Evolutionary conservation across 2,329 filamentous ascomycete genomes (phyloP), one percentile per base, ranked within the genome.

Genomic region (Calonectria naviculata): DNA sequence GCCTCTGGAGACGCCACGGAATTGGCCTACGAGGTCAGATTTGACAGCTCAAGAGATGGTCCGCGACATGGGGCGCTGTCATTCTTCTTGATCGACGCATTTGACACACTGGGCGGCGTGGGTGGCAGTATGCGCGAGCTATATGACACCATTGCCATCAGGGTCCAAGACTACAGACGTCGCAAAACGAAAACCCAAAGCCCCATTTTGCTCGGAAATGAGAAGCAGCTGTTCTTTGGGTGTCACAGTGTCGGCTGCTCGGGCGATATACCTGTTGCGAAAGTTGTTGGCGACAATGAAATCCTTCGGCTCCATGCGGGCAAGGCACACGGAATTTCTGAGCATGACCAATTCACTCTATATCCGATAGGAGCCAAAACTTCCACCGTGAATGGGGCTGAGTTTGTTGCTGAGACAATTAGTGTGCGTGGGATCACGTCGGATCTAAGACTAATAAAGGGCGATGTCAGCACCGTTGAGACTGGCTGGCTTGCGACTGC

Each of bases 211-310:
- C 65, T 70, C 21, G 73, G 73, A 3, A 74, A 75, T 21, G 66
- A 73, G 13, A 64, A 69, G n/a, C 72, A 73, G 19, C 34, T 42
- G 0, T 74, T 75, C n/a, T 74, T 75, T 2, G 71, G 67, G 1
- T 29, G 61, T 0, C 52, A n/a, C 6, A 41, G 28, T 28, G 19
- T 2, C 63, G n/a, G 13, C 24, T 71, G 1, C 47, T 49, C 47
- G 19, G 47, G 47, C 15, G 47, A 54, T 21, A 34, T 54, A n/a
- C 31, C 46, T 10, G n/a, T 31, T 24, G 26, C 46, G 24, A 58
- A 38, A 28, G 13, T 12, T 34, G 13, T 10, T 47, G 13, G 13
- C 36, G 1, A 58, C 71, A 2, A 34, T 46, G 0, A 58, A 6
- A 21, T 49, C 10, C 2, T 74, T 28, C 1, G 8, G 3, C 12